Conservation (phyloP, 345 rosid genomes). For the Boechera divaricarpa region DNA sequence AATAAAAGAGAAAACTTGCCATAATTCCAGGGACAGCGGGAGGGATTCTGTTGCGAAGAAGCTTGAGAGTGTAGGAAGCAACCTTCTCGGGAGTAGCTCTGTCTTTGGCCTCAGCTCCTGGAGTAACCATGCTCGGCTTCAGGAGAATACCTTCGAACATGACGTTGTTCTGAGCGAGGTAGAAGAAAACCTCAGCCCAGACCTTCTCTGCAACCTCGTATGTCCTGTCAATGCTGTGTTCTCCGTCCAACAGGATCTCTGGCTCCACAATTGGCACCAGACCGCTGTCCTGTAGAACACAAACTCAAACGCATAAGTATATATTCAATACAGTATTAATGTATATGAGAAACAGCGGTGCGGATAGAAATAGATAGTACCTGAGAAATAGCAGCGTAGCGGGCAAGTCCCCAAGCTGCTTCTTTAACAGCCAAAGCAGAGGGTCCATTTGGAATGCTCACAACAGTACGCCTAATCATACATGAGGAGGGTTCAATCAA, state of each 20-base stretch:
- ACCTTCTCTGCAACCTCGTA: slow-evolving; percentile 89
- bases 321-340: not conserved
- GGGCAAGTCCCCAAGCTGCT: slow-evolving; percentile 99
- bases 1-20: slow-evolving; percentile 52
- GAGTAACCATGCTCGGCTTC: slow-evolving; percentile 99
- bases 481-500: not conserved
- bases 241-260: slow-evolving; percentile 93
- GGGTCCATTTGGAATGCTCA: slow-evolving; percentile 98
- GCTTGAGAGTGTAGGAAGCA: slow-evolving; percentile 91
- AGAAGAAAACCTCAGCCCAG: slow-evolving; percentile 97
- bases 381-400: slow-evolving; percentile 90
- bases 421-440: slow-evolving; percentile 92
- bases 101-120: slow-evolving; percentile 91
- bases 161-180: slow-evolving; percentile 91
- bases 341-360: not conserved
- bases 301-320: slow-evolving; percentile 16
- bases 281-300: slow-evolving; percentile 72
- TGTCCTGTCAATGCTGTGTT: slow-evolving; percentile 84
- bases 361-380: slow-evolving; percentile 41
- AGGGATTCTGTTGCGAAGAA: slow-evolving; percentile 81
- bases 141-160: slow-evolving; percentile 91
- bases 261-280: slow-evolving; percentile 98
- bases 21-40: slow-evolving; percentile 94
- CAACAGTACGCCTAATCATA: slow-evolving; percentile 82
- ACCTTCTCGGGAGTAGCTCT: slow-evolving; percentile 80